Base-by-base conservation (phyloP, 176 grass and related monocot genomes). In the Dendrocalamus sinicus region DNA sequence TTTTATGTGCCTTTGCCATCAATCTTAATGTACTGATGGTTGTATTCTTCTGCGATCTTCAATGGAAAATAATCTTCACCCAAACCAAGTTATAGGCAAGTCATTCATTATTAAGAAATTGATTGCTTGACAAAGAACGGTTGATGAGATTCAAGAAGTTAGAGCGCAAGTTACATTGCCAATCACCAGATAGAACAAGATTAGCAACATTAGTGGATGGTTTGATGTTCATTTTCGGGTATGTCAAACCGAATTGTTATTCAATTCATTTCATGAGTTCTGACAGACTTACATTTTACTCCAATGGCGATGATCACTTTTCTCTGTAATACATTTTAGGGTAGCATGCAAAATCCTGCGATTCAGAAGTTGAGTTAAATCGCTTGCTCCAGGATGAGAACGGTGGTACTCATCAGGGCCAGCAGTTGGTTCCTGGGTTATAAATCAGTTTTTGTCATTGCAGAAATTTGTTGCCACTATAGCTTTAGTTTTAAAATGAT, bases 191-290 rank as follows among this genome's bases (percentile, higher is more conserved):
- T 26, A 26, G 26, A 26, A 26, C 26, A 26, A 26, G 26, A 26
- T 26, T 26, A 26, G 26, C 26, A 26, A 1, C 26, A 26, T 26
- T 26, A 26, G 26, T 26, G 26, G 26, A 26, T 26, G 26, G 26
- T 26, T 26, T 61, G 97, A 99, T 96, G 94, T 96, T 79, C 94
- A 99, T 84, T 99, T 99, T 86, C 89, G 83, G 75, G 96, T 96
- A 94, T 82, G 89, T 83, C 54, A 39, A 75, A 62, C 81, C 81
- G 46, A 61, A 69, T 68, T 52, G 5, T 65, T 70, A 17, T 16
- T 24, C 7, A 28, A 6, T 55, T 70, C 32, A 73, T 80, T 13
- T 37, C 83, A 81, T 84, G 28, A 65, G 26, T 65, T 65, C 12
- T 65, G 23, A 22, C 13, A 59, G 39, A 66, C 37, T 65, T 80